Evolutionary conservation across 805 yeast genomes (phyloP), one percentile per base, ranked within the genome.

Genomic region (Middelhovenomyces tepae): DNA sequence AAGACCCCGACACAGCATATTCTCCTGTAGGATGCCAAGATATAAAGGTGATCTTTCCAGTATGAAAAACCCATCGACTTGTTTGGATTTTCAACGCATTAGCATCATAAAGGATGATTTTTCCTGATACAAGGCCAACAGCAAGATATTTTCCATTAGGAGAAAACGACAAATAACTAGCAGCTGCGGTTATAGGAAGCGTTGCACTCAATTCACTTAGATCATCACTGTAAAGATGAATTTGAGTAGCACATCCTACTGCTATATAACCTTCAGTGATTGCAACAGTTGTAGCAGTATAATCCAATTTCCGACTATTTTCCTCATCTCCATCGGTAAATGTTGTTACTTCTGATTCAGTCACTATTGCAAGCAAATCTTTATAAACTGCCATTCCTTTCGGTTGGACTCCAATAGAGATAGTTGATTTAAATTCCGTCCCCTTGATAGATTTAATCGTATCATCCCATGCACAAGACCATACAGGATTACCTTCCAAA

Each of bases 11-110:
- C 14, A 77, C 82, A 27, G 82, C 68, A 45, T 70, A 75, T 45
- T 78, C 74, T 36, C 82, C 78, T 45, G 80, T 86, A 7, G 62
- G 62, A 28, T 77, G 71, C 98, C 97, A 91, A 16, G 74, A 57
- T 30, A 91, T 81, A 19, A 77, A 70, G 38, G 73, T 75, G 42
- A 91, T 79, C 35, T 71, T 75, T 36, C 94, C 78, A 2, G 87
- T 82, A 54, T 91, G 96, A 75, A 84, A 89, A 0, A 94, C 78
- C 99, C 99, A 91, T 53, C 96, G 73, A 0, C 93, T 74, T 2
- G 97, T 85, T 13, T 56, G 48, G 5, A 83, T 60, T 2, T 68
- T 45, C 32, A 63, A 70, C 24, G 74, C 75, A 2, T 53, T 54
- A 5, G 75, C 53, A 42, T 73, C 67, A 57, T 73, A 85, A 22